Percentiles rank a stretch among this genome's conserved stretches.
These are phyloP conservation scores for Diaporthe capsici DNA, from an alignment of 2,329 filamentous ascomycete genomes.

Conservation along the genomic window DNA sequence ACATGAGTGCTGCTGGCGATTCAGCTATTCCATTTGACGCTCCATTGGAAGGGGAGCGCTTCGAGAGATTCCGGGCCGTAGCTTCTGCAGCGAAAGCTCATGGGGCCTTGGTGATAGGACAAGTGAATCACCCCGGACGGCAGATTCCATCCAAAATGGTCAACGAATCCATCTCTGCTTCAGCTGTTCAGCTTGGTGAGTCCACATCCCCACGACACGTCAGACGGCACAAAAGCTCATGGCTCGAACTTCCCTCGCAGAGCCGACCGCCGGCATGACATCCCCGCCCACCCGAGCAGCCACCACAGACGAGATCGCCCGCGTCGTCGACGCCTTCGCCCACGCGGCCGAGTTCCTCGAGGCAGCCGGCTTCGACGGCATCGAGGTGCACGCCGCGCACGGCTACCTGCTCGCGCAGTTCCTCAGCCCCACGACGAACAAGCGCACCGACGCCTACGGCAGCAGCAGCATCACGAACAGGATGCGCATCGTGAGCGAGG, in stretches of 20 bases:
- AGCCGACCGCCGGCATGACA: slow-evolving; percentile 46
- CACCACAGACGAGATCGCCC: slow-evolving; percentile 66
- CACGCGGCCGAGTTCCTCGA: slow-evolving; percentile 73
- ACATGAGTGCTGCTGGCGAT: slow-evolving; percentile 69
- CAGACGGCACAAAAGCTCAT: background rate
- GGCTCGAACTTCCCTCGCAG: background rate
- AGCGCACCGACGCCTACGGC: slow-evolving; percentile 66
- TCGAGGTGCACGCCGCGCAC: slow-evolving; percentile 67
- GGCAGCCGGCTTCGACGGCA: slow-evolving; percentile 71
- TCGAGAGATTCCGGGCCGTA: slow-evolving; percentile 71
- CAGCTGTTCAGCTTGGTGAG: slow-evolving; percentile 53
- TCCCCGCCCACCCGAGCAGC: slow-evolving; percentile 67
- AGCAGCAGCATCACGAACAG: slow-evolving; percentile 60
- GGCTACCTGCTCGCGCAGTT: slow-evolving; percentile 69
- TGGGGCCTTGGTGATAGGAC: slow-evolving; percentile 71
- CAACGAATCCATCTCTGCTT: slow-evolving; percentile 57
- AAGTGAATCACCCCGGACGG: slow-evolving; percentile 74
- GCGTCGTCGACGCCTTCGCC: slow-evolving; percentile 72
- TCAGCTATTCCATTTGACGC: slow-evolving; percentile 69
- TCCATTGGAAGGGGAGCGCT: slow-evolving; percentile 67
- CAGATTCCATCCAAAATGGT: slow-evolving; percentile 57
- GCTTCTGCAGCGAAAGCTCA: slow-evolving; percentile 68
- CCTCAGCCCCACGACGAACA: slow-evolving; percentile 62
- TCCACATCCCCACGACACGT: background rate
- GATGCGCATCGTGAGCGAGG: slow-evolving; percentile 60